Evolutionary conservation across 2,329 filamentous ascomycete species (phyloP).

Genomic region (Xylariaceae sp.): DNA sequence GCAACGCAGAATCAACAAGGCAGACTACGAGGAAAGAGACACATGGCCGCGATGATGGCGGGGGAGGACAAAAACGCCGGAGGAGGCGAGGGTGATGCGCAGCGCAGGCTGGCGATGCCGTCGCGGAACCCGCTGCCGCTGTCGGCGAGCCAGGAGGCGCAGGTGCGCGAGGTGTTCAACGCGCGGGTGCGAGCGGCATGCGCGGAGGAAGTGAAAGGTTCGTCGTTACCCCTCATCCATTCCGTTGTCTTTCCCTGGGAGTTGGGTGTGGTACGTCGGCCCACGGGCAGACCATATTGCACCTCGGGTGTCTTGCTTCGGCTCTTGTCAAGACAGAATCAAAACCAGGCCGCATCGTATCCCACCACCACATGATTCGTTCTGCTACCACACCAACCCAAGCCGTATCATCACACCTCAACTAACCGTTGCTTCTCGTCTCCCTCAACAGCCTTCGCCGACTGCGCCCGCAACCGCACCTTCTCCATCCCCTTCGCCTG

Average conservation of each 20-base stretch:
- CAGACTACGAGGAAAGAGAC: conserved; percentile 1
- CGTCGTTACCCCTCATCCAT: not conserved
- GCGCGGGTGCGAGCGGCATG: conserved; percentile 69
- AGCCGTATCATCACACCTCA: too few relatives aligned
- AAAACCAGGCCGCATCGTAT: too few relatives aligned
- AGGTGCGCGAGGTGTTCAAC: conserved; percentile 37
- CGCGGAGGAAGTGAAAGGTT: conserved; percentile 73
- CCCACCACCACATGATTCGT: not conserved
- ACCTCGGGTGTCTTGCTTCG: too few relatives aligned
- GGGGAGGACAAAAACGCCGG: conserved; percentile 26
- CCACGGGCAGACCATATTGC: too few relatives aligned
- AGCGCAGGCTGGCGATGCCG: conserved; percentile 39
- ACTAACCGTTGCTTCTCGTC: too few relatives aligned
- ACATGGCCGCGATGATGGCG: conserved; percentile 34
- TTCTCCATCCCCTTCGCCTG: conserved; percentile 86
- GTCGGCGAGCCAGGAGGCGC: conserved; percentile 36
- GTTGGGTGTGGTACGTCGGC: too few relatives aligned
- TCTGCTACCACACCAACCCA: not conserved
- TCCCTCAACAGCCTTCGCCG: conserved; percentile 69
- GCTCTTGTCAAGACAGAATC: too few relatives aligned
- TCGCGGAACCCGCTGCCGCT: conserved; percentile 78
- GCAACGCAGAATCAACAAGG: too few relatives aligned
- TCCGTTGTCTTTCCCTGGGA: not conserved
- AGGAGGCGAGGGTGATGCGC: conserved; percentile 7
- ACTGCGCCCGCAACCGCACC: conserved; percentile 81